phyloP scores from a whole-genome alignment of 2,329 filamentous ascomycete species.

The Aspergillus udagawae region DNA sequence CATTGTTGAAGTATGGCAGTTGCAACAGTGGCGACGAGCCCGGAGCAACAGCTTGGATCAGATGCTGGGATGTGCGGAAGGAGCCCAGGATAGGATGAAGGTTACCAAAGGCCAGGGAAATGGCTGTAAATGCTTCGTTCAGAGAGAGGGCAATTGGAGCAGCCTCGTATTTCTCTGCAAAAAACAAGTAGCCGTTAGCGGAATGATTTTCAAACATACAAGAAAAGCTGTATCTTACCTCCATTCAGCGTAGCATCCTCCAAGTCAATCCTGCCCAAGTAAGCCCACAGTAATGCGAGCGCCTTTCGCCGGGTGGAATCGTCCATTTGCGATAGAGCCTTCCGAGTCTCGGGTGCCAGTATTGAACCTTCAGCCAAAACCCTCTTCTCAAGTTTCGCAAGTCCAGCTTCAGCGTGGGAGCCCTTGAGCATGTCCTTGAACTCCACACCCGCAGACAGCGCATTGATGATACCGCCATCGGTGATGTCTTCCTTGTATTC shows the following conservation, averaged over 20 bases:
- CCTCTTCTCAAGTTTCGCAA: slow-evolving; percentile 78
- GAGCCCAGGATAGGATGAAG: slow-evolving; percentile 76
- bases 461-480: slow-evolving; percentile 72
- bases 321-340: slow-evolving; percentile 74
- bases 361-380: slow-evolving; percentile 62
- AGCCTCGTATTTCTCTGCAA: slow-evolving; percentile 73
- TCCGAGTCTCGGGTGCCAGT: slow-evolving; percentile 69
- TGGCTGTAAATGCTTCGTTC: slow-evolving; percentile 81
- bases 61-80: slow-evolving; percentile 75
- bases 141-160: slow-evolving; percentile 81
- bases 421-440: slow-evolving; percentile 73
- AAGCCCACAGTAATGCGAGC: slow-evolving; percentile 88
- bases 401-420: slow-evolving; percentile 71
- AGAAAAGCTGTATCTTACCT: slow-evolving; percentile 33
- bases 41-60: slow-evolving; percentile 86
- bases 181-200: slow-evolving; percentile 13
- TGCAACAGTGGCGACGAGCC: slow-evolving; percentile 83
- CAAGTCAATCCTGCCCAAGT: slow-evolving; percentile 82
- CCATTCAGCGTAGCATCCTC: slow-evolving; percentile 72
- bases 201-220: neutral
- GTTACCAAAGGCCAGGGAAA: slow-evolving; percentile 81
- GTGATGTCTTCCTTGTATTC: slow-evolving; percentile 85
- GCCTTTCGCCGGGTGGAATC: slow-evolving; percentile 78
- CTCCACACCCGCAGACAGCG: slow-evolving; percentile 81
- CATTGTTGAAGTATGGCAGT: slow-evolving; percentile 77